A percentile compares a stretch with the other conserved stretches of the same genome.
phyloP scores from a whole-genome alignment of 768 basidiomycete genomes.

The Tephrocybe sp. region DNA sequence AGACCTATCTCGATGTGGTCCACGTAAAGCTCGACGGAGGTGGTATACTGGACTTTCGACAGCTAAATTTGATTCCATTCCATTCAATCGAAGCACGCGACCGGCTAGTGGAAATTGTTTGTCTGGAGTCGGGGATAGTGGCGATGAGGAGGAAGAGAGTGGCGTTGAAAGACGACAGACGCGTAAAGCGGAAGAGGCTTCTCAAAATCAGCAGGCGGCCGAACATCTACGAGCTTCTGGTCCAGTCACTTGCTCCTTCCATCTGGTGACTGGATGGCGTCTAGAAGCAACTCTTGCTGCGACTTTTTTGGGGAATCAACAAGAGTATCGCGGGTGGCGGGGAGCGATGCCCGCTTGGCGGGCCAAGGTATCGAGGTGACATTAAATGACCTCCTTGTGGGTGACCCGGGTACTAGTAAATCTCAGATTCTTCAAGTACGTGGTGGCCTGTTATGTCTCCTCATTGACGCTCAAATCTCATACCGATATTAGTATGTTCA shows the following conservation, averaged over 20 bases:
- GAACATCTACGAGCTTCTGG: slow-evolving; percentile 85
- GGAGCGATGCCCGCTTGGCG: slow-evolving; percentile 94
- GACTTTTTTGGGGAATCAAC: slow-evolving; percentile 97
- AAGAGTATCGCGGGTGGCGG: slow-evolving; percentile 91
- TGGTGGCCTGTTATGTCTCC: not conserved
- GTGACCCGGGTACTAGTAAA: slow-evolving; percentile 97
- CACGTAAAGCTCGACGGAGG: slow-evolving; percentile 82
- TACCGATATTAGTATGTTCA: slow-evolving; percentile 79
- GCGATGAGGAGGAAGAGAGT: slow-evolving; percentile 62
- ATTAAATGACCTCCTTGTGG: slow-evolving; percentile 97
- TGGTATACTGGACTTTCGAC: slow-evolving; percentile 65
- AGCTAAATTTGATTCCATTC: too few species aligned
- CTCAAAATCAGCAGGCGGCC: slow-evolving; percentile 67
- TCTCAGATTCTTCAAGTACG: slow-evolving; percentile 89
- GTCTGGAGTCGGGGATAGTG: slow-evolving; percentile 70
- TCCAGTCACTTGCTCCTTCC: slow-evolving; percentile 86
- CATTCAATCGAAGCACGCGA: slow-evolving; percentile 83
- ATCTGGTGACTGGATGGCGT: slow-evolving; percentile 99
- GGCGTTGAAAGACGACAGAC: slow-evolving; percentile 40
- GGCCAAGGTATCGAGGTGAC: slow-evolving; percentile 95
- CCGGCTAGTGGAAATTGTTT: slow-evolving; percentile 65
- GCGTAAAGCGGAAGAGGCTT: slow-evolving; percentile 67
- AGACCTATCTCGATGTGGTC: slow-evolving; percentile 95
- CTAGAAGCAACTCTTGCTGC: slow-evolving; percentile 95
- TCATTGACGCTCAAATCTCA: not conserved